Conservation (phyloP, 257 asterid species). For the Parsonsia alboflavescens region DNA sequence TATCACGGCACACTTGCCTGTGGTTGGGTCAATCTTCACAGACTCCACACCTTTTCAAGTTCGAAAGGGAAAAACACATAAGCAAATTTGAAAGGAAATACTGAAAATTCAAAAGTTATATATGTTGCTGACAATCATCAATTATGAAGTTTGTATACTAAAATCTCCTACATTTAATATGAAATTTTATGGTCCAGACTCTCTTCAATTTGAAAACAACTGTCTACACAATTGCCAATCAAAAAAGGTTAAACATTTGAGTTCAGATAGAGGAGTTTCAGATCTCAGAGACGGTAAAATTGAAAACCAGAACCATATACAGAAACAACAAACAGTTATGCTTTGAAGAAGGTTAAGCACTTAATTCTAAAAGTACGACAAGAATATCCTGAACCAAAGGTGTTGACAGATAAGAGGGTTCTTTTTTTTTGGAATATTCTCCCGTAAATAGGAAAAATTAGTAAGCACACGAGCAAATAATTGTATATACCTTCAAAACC, state of each 20-base stretch:
- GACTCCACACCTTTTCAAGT: conserved; percentile 36
- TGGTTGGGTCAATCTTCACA: conserved; percentile 35
- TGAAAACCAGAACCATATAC: background rate
- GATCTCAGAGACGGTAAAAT: background rate
- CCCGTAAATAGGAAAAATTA: background rate
- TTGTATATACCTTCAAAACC: conserved; percentile 45
- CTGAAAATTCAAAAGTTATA: background rate
- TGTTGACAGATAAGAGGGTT: background rate
- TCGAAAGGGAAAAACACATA: background rate
- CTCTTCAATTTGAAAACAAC: background rate
- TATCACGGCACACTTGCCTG: conserved; percentile 48
- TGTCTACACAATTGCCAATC: background rate
- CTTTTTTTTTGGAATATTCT: background rate
- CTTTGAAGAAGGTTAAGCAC: background rate
- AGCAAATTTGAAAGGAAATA: background rate
- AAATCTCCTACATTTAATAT: background rate
- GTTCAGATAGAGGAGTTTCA: background rate
- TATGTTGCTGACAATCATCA: background rate
- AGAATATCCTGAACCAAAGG: background rate
- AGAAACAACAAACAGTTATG: background rate
- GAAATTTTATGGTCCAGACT: background rate
- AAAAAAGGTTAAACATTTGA: background rate
- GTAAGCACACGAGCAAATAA: background rate
- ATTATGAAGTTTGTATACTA: background rate
- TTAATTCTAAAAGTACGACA: background rate